Evolutionary conservation across 345 rosid species (phyloP).

Genomic region (Populus euphratica): DNA sequence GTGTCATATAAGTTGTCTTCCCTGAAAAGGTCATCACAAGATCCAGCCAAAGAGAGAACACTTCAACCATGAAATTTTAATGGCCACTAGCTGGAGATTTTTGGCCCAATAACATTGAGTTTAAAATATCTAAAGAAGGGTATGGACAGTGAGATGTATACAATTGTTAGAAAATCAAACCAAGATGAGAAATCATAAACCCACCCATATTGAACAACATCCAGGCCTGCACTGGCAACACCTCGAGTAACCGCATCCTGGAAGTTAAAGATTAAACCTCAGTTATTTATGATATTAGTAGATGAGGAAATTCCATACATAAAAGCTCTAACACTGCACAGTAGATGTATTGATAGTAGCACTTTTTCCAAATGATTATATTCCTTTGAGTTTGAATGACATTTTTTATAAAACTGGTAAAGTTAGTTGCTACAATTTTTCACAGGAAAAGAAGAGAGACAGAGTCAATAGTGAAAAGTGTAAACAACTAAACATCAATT

Average conservation of each 20-base stretch:
- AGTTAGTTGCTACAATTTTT: neutral
- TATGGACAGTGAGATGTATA: neutral
- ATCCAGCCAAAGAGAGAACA: neutral
- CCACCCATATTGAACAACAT: constrained; percentile 88
- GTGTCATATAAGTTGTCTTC: neutral
- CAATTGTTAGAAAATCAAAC: neutral
- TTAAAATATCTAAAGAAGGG: neutral
- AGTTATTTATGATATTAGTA: constrained; percentile 7
- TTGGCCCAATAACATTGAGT: neutral
- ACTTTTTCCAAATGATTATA: neutral
- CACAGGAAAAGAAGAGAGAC: neutral
- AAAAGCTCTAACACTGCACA: neutral
- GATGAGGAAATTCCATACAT: neutral
- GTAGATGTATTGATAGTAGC: neutral
- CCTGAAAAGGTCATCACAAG: neutral
- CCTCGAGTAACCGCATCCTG: constrained; percentile 93
- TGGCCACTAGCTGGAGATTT: neutral
- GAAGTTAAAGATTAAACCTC: constrained; percentile 25
- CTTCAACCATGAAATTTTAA: neutral
- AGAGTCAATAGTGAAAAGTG: neutral
- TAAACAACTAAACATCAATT: neutral
- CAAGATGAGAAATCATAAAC: constrained; percentile 20
- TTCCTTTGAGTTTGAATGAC: neutral
- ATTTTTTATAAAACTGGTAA: neutral
- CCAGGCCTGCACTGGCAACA: constrained; percentile 60